Conservation (phyloP, 1,284 basidiomycete genomes). For the Trichosporon sp. region DNA sequence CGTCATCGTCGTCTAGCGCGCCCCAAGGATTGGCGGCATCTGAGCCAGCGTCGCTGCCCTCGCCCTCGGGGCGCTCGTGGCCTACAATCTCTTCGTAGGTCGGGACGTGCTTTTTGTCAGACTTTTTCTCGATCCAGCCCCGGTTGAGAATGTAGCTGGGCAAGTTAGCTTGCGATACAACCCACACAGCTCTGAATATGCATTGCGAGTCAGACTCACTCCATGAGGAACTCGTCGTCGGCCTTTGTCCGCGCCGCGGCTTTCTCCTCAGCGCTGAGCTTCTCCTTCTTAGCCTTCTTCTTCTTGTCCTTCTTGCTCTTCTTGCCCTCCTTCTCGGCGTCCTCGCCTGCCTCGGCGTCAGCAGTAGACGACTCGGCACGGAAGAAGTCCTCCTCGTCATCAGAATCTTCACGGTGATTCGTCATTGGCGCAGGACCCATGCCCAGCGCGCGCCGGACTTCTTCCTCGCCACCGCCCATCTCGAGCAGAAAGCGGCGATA, state of each 20-base stretch:
- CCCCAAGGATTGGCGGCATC: slow-evolving; percentile 48
- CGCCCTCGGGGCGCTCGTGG: slow-evolving; percentile 33
- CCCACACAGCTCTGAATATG: too few species aligned
- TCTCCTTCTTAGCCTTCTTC: slow-evolving; percentile 34
- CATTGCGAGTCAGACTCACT: slow-evolving; percentile 54
- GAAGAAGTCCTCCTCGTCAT: slow-evolving; percentile 52
- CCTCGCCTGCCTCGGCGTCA: slow-evolving; percentile 49
- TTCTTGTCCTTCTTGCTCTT: slow-evolving; percentile 60
- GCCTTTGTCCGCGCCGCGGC: slow-evolving; percentile 41
- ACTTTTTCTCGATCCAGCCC: slow-evolving; percentile 83
- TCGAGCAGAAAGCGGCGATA: slow-evolving; percentile 73
- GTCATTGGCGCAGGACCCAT: slow-evolving; percentile 31
- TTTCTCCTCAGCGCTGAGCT: slow-evolving; percentile 39
- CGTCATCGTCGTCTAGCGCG: slow-evolving; percentile 51
- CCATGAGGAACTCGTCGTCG: slow-evolving; percentile 70
- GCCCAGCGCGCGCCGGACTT: slow-evolving; percentile 56
- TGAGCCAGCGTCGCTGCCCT: slow-evolving; percentile 29
- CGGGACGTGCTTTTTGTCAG: slow-evolving; percentile 58
- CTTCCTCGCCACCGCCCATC: slow-evolving; percentile 65
- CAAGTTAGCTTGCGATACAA: background rate
- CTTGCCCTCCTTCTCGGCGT: slow-evolving; percentile 59
- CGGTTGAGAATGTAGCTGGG: slow-evolving; percentile 85
- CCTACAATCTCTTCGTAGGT: slow-evolving; percentile 73
- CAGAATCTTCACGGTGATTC: slow-evolving; percentile 44
- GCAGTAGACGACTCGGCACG: background rate